Evolutionary conservation across 371 early-diverging fungal species (phyloP).

Genomic region (Circinella umbellata): DNA sequence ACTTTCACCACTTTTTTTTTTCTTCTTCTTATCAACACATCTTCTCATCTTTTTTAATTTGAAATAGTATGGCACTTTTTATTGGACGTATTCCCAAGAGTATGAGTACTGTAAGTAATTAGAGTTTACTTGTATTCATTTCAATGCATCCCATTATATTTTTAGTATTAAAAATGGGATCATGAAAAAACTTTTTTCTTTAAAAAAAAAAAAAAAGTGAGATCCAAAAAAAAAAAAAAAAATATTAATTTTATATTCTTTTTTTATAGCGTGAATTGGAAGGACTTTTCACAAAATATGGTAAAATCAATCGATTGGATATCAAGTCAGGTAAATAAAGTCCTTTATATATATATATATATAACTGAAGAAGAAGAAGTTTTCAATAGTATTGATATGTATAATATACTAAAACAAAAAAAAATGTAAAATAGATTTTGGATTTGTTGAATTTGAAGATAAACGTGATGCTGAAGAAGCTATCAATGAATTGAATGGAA

Average conservation of each 20-base stretch:
- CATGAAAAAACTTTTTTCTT: too few relatives aligned
- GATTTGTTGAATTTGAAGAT: conserved; percentile 78
- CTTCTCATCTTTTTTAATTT: too few relatives aligned
- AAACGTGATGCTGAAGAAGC: conserved; percentile 76
- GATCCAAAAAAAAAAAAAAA: too few relatives aligned
- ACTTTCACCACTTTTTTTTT: conserved; percentile 9
- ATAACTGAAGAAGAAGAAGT: too few relatives aligned
- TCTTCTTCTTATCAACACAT: conserved; percentile 10
- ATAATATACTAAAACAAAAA: conserved; percentile 1
- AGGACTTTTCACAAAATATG: conserved; percentile 74
- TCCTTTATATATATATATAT: too few relatives aligned
- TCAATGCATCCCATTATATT: too few relatives aligned
- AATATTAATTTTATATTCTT: background rate
- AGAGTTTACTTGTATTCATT: too few relatives aligned
- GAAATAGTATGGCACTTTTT: conserved; percentile 44
- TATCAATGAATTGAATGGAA: conserved; percentile 63
- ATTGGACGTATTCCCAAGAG: conserved; percentile 44
- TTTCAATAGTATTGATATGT: too few relatives aligned
- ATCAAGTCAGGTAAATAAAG: conserved; percentile 68
- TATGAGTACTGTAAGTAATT: conserved; percentile 37
- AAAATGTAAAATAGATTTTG: conserved; percentile 59
- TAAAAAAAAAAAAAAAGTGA: background rate
- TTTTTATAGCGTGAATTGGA: conserved; percentile 67
- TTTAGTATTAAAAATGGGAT: too few relatives aligned
- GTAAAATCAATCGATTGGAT: conserved; percentile 75